Base-by-base conservation (phyloP, 768 basidiomycete genomes). In the Dentipellis sp. region DNA sequence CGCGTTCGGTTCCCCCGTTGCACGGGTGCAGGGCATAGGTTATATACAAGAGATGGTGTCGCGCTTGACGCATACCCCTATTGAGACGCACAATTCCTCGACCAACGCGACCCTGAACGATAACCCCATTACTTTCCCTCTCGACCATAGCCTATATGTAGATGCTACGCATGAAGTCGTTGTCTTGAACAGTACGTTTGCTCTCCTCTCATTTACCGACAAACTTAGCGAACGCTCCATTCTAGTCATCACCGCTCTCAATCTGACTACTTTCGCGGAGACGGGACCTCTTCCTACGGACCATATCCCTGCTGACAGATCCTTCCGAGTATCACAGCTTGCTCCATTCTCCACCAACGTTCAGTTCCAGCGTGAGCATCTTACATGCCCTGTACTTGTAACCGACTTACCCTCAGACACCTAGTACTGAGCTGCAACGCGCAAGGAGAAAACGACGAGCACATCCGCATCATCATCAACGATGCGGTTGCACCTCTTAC, bases 141-240 rank as follows among this genome's bases (percentile, higher is more conserved):
- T 91, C 1, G 71, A 77, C 22, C 80, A 90, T 54, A 78, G 74
- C 54, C 66, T 94, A 36, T 94, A 93, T 57, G 91, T 92, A 7
- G 93, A 95, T 65, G 90, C 90, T 6, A 90, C 88, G 1, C 94
- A 94, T 56, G 93, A 95, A 63, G 89, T 91, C n/a, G 88, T 94
- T 39, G 82, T 94, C 0, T 71, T 92, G n/a, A 87, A 92, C 63
- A 80, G 88, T 88, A 58, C 17, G 79, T 70, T 14, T 23, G 39
- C 4, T 53, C 1, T 54, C 47, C 36, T 29, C 29, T 6, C 51
- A 48, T 10, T 53, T 50, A 38, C 21, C 11, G 42, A 23, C 19
- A 45, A 54, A 4, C 54, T 54, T 38, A 55, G 63, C 29, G 29
- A 38, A 58, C 35, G 10, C 22, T 22, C 9, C 8, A 34, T 5